phyloP scores from a whole-genome alignment of 2,329 filamentous ascomycete species.

The Aspergillus sp. region DNA sequence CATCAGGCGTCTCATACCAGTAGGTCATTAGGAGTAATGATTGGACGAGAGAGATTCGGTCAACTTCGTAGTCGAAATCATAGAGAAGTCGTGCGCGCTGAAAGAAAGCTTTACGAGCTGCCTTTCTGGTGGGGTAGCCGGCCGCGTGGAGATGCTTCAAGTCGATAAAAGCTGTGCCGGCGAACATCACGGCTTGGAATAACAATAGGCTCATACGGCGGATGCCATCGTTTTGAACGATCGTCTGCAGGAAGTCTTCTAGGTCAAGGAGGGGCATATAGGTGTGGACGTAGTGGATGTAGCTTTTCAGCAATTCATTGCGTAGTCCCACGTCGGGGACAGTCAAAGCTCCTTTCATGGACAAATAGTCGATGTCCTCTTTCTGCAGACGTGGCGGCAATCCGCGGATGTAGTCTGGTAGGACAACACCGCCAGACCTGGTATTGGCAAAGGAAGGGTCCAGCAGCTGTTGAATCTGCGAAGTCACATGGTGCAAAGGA shows the following conservation, averaged over 20 bases:
- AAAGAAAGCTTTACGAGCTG: constrained; percentile 84
- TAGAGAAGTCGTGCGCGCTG: constrained; percentile 86
- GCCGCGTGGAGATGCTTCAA: constrained; percentile 73
- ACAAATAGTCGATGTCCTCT: constrained; percentile 81
- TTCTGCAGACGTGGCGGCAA: constrained; percentile 73
- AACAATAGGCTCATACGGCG: constrained; percentile 78
- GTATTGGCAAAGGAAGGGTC: constrained; percentile 51
- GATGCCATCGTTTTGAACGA: constrained; percentile 66
- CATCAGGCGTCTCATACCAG: constrained; percentile 96
- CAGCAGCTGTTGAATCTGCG: constrained; percentile 40
- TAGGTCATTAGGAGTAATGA: constrained; percentile 90
- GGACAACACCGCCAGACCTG: constrained; percentile 49
- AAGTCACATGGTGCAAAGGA: constrained; percentile 38
- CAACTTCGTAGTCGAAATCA: constrained; percentile 92
- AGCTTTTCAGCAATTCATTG: constrained; percentile 77
- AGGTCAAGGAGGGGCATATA: constrained; percentile 86
- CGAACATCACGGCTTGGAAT: constrained; percentile 95
- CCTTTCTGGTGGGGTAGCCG: constrained; percentile 76
- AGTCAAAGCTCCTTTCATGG: constrained; percentile 79
- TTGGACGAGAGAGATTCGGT: constrained; percentile 86
- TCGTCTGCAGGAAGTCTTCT: constrained; percentile 60
- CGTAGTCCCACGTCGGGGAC: constrained; percentile 71
- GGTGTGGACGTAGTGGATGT: constrained; percentile 86
- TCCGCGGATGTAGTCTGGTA: constrained; percentile 74
- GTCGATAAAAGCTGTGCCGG: constrained; percentile 84